Percentiles rank a stretch among this genome's conserved stretches.
Conservation (phyloP, 352 stramenopile genomes). For the Globisporangium recalcitrans region DNA sequence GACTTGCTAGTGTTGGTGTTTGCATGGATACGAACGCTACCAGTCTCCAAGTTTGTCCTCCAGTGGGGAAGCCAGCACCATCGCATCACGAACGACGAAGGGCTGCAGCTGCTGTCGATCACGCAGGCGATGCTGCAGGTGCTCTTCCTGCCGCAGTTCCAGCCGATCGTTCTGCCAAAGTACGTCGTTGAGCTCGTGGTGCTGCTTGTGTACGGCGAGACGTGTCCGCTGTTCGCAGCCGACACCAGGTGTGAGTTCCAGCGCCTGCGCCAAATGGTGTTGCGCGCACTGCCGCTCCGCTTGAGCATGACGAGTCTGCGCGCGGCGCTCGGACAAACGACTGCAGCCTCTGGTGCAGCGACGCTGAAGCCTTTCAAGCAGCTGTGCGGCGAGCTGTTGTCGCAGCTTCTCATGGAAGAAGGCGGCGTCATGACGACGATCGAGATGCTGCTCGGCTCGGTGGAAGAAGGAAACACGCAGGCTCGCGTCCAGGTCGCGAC, state of each 20-base stretch:
- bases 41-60: constrained; percentile 56
- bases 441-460: constrained; percentile 68
- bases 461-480: constrained; percentile 84
- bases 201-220: constrained; percentile 55
- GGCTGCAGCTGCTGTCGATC: constrained; percentile 34
- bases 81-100: constrained; percentile 10
- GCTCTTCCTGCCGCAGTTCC: constrained; percentile 65
- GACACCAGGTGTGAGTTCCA: constrained; percentile 31
- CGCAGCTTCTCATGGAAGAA: constrained; percentile 55
- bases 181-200: constrained; percentile 74
- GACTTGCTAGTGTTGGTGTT: not conserved
- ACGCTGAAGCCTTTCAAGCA: constrained; percentile 49
- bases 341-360: constrained; percentile 2
- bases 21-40: not conserved
- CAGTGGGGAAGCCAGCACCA: constrained; percentile 28
- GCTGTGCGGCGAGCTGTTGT: constrained; percentile 53
- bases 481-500: constrained; percentile 76
- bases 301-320: constrained; percentile 75
- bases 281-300: constrained; percentile 52
- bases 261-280: constrained; percentile 32
- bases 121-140: constrained; percentile 50
- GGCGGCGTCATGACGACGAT: constrained; percentile 76
- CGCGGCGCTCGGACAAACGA: constrained; percentile 50
- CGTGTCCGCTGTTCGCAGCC: constrained; percentile 4
- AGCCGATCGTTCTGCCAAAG: constrained; percentile 73